Base-by-base conservation (phyloP, 352 stramenopile species). In the Phytophthora rubi region DNA sequence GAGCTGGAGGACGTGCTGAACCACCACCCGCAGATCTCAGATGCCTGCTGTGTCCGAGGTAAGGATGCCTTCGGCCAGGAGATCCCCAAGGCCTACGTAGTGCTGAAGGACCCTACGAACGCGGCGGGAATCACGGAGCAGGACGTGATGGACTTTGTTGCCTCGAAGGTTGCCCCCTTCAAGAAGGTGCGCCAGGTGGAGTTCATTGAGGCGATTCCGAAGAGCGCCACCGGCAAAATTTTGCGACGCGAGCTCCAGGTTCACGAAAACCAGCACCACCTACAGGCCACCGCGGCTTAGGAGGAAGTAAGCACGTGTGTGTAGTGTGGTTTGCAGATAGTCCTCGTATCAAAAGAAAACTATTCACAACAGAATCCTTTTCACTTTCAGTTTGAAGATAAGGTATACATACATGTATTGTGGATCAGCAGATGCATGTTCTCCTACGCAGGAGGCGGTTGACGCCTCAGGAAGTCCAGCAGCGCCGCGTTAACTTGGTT, bases 1-100 rank as follows among this genome's bases (percentile, higher is more conserved):
- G 95, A 98, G 71, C 74, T 98, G 39, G 95, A 98, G 76, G 93
- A 93, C 28, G 73, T 98, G 10, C 56, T 98, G 8, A 85, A 97
- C 16, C 80, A 83, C 15, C 85, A 98, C 80, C 81, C 81, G 10
- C 63, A 82, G 16, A 71, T 98, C 13, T 69, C 80, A 1, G 95
- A 98, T 80, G 83, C 78, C 7, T 91, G 86, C 49, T 87, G 93
- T 26, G 67, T 89, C 16, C 81, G 81, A 54, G 79, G 78, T 26
- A 68, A 75, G 32, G 82, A 98, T 65, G 80, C 85, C 32, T 75
- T 80, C 21, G 94, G 93, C 26, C 91, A 98, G 73, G 81, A 89
- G 44, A 68, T 97, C 15, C 95, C 95, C 15, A 88, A 93, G 68
- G 95, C 95, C 3, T 98, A 94, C 62, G 81, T 98, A 32, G 90